Evolutionary conservation across 2,329 filamentous ascomycete species (phyloP), one percentile per base, ranked within the genome.

Genomic region (Botrytis elliptica): DNA sequence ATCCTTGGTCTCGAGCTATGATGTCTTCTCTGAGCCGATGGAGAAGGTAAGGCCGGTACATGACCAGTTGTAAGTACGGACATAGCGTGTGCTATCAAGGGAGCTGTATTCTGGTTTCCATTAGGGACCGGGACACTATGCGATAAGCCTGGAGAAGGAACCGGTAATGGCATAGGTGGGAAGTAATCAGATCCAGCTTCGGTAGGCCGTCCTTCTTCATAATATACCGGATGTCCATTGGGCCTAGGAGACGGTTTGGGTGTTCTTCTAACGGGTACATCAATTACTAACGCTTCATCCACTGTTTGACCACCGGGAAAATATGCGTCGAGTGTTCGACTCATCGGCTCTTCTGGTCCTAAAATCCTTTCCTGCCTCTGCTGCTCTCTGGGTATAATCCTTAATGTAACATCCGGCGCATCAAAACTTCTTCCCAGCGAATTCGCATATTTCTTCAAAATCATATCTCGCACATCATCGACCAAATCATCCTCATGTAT

Each of bases 381-480:
- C 81, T 87, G 83, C 78, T 94, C 91, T 73, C 94, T 88, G n/a
- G 92, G 89, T 25, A 87, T 82, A 77, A 98, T 92, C 76, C 92
- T 90, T 76, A 98, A 86, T 18, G 89, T 90, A 74, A 99, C 88
- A 82, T 99, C 96, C 20, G 96, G 96, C 18, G 96, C 88, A 84
- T 99, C 96, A 82, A 95, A 98, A 70, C 88, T 92, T 78, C 91
- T 91, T 69, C 95, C 95, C 40, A 99, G 86, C 22, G 94, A 97
- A 83, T 99, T 98, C 78, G 91, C 90, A 82, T 98, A 99, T 85
- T 98, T 98, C 80, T 90, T 90, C 78, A 98, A 85, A 73, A 98
- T 96, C 86, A 94, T 90, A 78, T 98, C 96, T 78, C 95, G 92
- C 75, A 97, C 91, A 83, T 98, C 95, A 82, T 99, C 96, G 73